Base-by-base conservation (phyloP, 2,329 filamentous ascomycete species). In the Didymella keratinophila region DNA sequence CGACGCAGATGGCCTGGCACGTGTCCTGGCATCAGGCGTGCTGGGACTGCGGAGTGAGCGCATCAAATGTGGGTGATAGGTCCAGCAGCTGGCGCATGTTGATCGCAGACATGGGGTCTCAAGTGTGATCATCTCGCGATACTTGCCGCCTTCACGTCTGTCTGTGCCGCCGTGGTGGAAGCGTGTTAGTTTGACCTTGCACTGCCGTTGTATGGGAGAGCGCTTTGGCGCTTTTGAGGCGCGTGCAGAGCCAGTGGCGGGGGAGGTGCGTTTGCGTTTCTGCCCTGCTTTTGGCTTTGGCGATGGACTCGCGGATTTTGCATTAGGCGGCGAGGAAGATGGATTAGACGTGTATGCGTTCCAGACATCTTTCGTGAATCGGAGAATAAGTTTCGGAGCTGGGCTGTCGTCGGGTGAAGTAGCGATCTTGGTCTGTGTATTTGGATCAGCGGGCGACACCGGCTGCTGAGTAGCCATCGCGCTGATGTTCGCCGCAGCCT, bases 111-210 rank as follows among this genome's bases (percentile, higher is more conserved):
- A 71, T 1, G 68, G 68, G 4, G 41, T 21, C 8, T 58, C 46
- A 11, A 58, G 48, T 2, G 56, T 63, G 30, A 71, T 57, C 2
- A 42, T 42, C 23, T 63, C 48, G 20, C 9, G 32, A 16, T 20
- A 44, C 3, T 43, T 14, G 3, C 65, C 68, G 44, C 54, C 10
- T 0, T 42, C 21, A 25, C 51, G 10, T 51, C 52, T 7, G 6
- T 47, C 37, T 2, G 56, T 51, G 16, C 68, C 68, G 41, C 67
- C 67, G 47, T 64, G 60, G 2, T 68, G 61, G 42, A 71, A 71
- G 3, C 36, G 42, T 4, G 36, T 58, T 5, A 68, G 36, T 18
- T 56, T 63, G 27, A 56, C 44, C 18, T 69, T 66, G 58, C 67
- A 71, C 6, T 55, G 47, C 10, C 28, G 41, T 49, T 3, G 49